Base-by-base conservation (phyloP, 441 rosid species). In the Omphalea diandra region DNA sequence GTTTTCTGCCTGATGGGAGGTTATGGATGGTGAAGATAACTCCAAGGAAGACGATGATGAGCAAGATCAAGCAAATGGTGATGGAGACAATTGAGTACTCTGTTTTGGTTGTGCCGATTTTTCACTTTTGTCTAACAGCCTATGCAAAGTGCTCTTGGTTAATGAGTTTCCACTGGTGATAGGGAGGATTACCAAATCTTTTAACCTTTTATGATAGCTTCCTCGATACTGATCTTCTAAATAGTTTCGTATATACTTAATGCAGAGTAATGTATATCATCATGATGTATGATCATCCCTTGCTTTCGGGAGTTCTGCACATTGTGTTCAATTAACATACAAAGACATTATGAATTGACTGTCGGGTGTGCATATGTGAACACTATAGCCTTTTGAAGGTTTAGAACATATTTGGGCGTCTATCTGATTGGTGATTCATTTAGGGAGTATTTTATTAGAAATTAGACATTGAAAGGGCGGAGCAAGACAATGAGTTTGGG, bases 1-100 rank as follows among this genome's bases (percentile, higher is more conserved):
- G n/a, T 20, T n/a, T n/a, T 56, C 49, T 62, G 29, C 29, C 33
- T 29, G 32, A 63, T 69, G 63, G 12, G 83, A 88, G 94, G 98
- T 83, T 60, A 87, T 86, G 65, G 90, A 82, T 10, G 94, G 76
- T 0, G 92, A 80, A n/a, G n/a, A n/a, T 6, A 90, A 85, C n/a
- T 81, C 87, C 27, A 92, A 84, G 1, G 94, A 88, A 0, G 93
- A 84, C 2, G 92, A 85, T 2, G 90, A 84, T 14, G 90, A 89
- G 3, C 82, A 88, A 17, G 88, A 78, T 4, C 79, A 78, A 0
- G 86, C 77, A 1, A 69, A 68, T 1, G 89, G 70, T 50, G 85
- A 84, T 35, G 83, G 74, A 9, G 84, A 81, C 74, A 79, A 86
- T 74, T 65, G 76, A 83, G 69, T 22, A 50, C 55, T 60, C n/a